Evolutionary conservation across 495 filamentous ascomycete species (phyloP), one percentile per base, ranked within the genome.

Genomic region (Glonium stellatum): DNA sequence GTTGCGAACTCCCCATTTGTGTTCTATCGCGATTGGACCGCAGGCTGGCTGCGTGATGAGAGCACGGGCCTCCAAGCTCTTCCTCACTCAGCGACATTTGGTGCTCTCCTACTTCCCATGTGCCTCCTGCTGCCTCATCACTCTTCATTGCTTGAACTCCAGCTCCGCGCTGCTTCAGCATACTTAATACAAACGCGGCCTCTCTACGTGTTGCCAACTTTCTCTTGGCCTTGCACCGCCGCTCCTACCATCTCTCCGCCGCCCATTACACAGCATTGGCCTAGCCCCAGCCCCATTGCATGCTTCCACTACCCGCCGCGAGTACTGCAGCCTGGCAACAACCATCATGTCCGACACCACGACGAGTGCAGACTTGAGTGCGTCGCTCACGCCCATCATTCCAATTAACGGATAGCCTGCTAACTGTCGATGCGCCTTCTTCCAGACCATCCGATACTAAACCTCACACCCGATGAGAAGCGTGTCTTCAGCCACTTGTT

Each of bases 401-500:
- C 15, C 50, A 12, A 1, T n/a, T 22, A 6, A 1, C 51, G 49
- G 3, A 49, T 36, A 50, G 6, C 48, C 23, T 25, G 55, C 67
- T 68, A 22, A 70, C 54, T 23, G 15, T 23, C 18, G 25, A 23
- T 8, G 58, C 61, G 61, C 19, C 23, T 50, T 59, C 48, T 51
- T 51, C 48, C 48, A 51, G 48, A 74, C 64, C 77, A 77, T 55
- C 83, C 87, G 58, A 87, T 86, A 71, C 82, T 97, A 62, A 91
- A 95, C 75, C 84, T 98, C 62, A 90, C 87, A 18, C 77, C 85
- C 11, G 90, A 97, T 62, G 93, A 98, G 78, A 96, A 95, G 77
- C 87, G 90, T 67, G 84, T 87, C 39, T 98, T 93, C 72, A 88
- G 86, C 41, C 89, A 92, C 73, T 83, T 97, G 52, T 98, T 97